Conservation (phyloP, 108 stramenopile genomes). For the Conticribra weissflogii region DNA sequence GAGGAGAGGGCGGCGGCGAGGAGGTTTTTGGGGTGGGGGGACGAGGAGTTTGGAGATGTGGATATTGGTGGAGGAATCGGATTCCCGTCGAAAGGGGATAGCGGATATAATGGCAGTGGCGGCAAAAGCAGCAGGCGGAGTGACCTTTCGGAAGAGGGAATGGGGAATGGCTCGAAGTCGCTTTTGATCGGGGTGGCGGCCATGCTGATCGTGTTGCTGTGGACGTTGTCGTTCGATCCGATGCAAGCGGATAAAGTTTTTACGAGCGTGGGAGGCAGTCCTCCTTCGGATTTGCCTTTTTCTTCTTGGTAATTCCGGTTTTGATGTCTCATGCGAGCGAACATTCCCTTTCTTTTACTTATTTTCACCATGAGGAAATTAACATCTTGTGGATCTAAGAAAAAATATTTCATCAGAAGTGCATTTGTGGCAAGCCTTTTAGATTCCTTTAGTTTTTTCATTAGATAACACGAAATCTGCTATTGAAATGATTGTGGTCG, state of each 20-base stretch:
- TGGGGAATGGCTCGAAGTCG: conserved; percentile 21
- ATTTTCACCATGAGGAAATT: too few species aligned
- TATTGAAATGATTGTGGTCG: too few species aligned
- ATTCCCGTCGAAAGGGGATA: background rate
- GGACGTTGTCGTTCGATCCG: conserved; percentile 41
- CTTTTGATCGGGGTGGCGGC: conserved; percentile 33
- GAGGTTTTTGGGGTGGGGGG: conserved; percentile 43
- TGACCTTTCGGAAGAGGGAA: background rate
- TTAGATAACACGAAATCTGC: too few species aligned
- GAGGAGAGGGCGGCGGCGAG: conserved; percentile 55
- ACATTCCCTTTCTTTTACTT: too few species aligned
- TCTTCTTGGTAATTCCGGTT: background rate
- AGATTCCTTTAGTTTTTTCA: too few species aligned
- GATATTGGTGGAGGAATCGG: background rate
- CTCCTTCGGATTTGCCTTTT: background rate
- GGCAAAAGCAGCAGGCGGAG: background rate
- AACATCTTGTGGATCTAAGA: too few species aligned
- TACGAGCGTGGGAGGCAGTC: background rate
- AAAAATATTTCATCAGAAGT: too few species aligned
- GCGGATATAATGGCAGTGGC: background rate
- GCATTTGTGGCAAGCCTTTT: too few species aligned
- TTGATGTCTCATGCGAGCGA: too few species aligned
- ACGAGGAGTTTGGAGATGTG: conserved; percentile 30
- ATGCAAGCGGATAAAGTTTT: conserved; percentile 13
- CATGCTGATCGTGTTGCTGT: conserved; percentile 30